phyloP scores from a whole-genome alignment of 106 monocot genomes.

The Dactylorhiza incarnata region DNA sequence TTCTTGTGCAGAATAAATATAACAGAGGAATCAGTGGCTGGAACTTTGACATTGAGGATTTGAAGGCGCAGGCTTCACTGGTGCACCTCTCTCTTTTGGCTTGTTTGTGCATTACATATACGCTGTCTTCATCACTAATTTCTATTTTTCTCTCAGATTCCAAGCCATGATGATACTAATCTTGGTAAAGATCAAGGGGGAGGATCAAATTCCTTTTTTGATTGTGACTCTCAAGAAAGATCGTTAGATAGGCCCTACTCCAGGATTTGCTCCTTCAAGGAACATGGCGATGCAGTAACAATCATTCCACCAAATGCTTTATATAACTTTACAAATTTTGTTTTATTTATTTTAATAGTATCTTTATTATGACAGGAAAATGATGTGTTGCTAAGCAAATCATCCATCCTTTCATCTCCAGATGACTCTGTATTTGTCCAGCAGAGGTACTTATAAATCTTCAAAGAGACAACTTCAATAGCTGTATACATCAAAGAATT shows the following conservation, averaged over 20 bases:
- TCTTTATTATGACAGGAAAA: slow-evolving; percentile 17
- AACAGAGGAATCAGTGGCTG: slow-evolving; percentile 65
- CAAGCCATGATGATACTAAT: slow-evolving; percentile 21
- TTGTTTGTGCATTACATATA: background rate
- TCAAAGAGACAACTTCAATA: no score
- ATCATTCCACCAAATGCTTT: background rate
- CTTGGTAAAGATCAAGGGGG: slow-evolving; percentile 18
- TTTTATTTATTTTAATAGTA: background rate
- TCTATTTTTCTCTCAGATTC: slow-evolving; percentile 1
- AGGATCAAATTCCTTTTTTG: slow-evolving; percentile 29
- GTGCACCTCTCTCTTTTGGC: slow-evolving; percentile 15
- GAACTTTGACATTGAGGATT: slow-evolving; percentile 67
- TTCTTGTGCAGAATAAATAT: slow-evolving; percentile 48
- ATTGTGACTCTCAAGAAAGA: slow-evolving; percentile 30
- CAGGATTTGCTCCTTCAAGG: background rate
- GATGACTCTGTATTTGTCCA: slow-evolving; percentile 10
- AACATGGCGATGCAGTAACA: background rate
- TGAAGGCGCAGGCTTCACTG: slow-evolving; percentile 57
- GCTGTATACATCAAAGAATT: no score
- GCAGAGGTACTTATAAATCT: background rate
- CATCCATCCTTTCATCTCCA: slow-evolving; percentile 14
- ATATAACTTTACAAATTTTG: background rate
- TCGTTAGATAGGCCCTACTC: background rate
- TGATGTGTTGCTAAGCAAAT: slow-evolving; percentile 15
- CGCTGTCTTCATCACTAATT: background rate